Percentiles rank a stretch among this genome's conserved stretches.
Evolutionary conservation across 2,329 filamentous ascomycete species (phyloP).

Genomic region (Botrytis byssoidea): DNA sequence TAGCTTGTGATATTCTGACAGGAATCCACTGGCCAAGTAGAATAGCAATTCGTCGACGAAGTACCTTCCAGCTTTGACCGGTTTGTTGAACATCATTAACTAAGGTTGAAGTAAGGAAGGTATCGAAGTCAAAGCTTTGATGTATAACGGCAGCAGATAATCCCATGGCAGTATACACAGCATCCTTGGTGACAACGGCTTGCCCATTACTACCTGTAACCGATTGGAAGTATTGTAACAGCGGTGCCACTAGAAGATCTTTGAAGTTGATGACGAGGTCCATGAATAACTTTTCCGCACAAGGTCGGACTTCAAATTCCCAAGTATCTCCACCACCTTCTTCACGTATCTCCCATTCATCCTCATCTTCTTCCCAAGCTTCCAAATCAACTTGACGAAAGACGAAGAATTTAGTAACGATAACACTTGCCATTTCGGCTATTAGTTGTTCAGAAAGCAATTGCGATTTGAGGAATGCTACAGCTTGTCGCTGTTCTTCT

Average conservation of each 20-base stretch:
- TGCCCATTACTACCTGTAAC: constrained; percentile 61
- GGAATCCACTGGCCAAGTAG: constrained; percentile 87
- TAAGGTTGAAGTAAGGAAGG: constrained; percentile 72
- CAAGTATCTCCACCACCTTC: constrained; percentile 81
- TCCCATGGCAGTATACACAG: constrained; percentile 90
- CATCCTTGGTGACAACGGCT: constrained; percentile 84
- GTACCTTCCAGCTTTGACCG: constrained; percentile 67
- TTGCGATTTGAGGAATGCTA: constrained; percentile 66
- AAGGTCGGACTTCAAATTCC: constrained; percentile 90
- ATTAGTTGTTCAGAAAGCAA: constrained; percentile 77
- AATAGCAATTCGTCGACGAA: constrained; percentile 85
- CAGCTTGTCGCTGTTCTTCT: constrained; percentile 70
- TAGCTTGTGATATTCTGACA: constrained; percentile 67
- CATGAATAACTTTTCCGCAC: constrained; percentile 89
- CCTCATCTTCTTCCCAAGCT: constrained; percentile 90
- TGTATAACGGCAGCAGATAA: constrained; percentile 76
- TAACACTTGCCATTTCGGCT: constrained; percentile 74
- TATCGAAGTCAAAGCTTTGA: constrained; percentile 77
- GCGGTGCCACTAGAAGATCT: constrained; percentile 70
- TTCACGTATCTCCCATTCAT: constrained; percentile 92
- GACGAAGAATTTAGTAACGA: constrained; percentile 85
- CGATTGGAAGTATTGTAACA: constrained; percentile 79
- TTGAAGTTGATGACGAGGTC: constrained; percentile 91
- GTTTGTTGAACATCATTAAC: constrained; percentile 71
- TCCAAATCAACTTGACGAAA: constrained; percentile 82